Evolutionary conservation across 805 yeast genomes (phyloP), one percentile per base, ranked within the genome.

Genomic region (Wickerhamomyces canadensis): DNA sequence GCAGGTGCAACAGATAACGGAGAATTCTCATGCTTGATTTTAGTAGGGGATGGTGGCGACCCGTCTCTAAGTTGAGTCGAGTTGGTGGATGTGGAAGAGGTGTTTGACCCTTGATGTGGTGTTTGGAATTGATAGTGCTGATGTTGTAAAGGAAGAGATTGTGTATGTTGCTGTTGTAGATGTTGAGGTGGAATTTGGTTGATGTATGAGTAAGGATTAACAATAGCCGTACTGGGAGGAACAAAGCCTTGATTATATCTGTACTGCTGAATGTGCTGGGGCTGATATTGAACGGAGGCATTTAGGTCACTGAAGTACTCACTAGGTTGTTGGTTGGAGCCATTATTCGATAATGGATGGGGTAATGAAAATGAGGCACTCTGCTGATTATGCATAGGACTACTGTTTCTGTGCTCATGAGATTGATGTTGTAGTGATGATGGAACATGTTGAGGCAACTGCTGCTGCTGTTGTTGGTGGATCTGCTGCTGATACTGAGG

Each of bases 171-270:
- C 23, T 21, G 23, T 21, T 21, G 23, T 21, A 7, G 23, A 21
- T 21, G 23, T 7, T 21, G 7, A 21, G 10, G 10, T 21, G 23
- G 23, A 21, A 21, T 21, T 7, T 21, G 23, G 51, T 19, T 44
- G 52, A 13, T 44, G 47, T 26, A 41, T 16, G 24, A 18, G 16
- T 17, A 27, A 6, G 28, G 30, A 15, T 7, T 21, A 21, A 21
- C 27, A 23, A 32, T 23, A 13, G 11, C 14, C 23, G 22, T 27
- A 11, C n/a, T 32, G 15, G 26, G 34, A 9, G 26, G 23, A 23
- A 16, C 34, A 23, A 15, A 31, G 37, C 9, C 27, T 37, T 27
- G 14, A 25, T 15, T 24, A 21, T 17, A n/a, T 25, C 19, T 25
- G 34, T 23, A 26, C 17, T 21, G 34, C 12, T 15, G 19, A 8